Evolutionary conservation across 768 basidiomycete genomes (phyloP), one percentile per base, ranked within the genome.

Genomic region (Suillus brevipes): DNA sequence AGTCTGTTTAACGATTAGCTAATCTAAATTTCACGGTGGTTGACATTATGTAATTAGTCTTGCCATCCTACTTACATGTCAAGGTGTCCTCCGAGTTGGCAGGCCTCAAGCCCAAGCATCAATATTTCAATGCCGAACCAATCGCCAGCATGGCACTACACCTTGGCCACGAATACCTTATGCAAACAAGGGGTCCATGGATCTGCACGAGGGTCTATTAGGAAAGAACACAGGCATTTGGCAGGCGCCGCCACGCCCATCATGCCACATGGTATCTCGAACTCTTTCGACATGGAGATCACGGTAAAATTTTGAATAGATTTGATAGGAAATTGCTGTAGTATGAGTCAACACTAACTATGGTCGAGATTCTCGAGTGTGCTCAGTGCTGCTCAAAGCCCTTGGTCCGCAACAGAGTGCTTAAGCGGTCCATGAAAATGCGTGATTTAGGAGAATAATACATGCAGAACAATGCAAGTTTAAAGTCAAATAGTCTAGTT

Each of bases 401-500:
- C 53, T n/a, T 20, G 16, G 31, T 34, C 20, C 20, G 20, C 31
- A 55, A 55, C 20, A 34, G 20, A 34, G n/a, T n/a, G 12, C 31
- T 36, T 20, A 55, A 55, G 53, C 34, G 10, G 53, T 55, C 34
- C 58, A 42, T 59, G 34, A 58, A 42, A 59, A 59, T 59, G 58
- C 58, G 58, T 20, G 40, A 42, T 42, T 20, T 59, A 40, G 3
- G 18, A 25, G 40, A 42, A 42, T n/a, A 20, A 59, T 59, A 59
- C 23, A 58, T 58, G 56, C 37, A 38, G 38, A 38, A 37, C n/a
- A 37, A 58, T 58, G 57, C n/a, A 18, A 58, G 23, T 25, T 23
- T 38, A 25, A 38, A 25, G 25, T 28, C 38, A 38, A 18, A 63
- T 31, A 20, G 42, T 63, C 86, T 92, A 95, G 78, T 95, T 95